Evolutionary conservation across 306 rosid genomes (phyloP).

Genomic region (Alnus glutinosa): DNA sequence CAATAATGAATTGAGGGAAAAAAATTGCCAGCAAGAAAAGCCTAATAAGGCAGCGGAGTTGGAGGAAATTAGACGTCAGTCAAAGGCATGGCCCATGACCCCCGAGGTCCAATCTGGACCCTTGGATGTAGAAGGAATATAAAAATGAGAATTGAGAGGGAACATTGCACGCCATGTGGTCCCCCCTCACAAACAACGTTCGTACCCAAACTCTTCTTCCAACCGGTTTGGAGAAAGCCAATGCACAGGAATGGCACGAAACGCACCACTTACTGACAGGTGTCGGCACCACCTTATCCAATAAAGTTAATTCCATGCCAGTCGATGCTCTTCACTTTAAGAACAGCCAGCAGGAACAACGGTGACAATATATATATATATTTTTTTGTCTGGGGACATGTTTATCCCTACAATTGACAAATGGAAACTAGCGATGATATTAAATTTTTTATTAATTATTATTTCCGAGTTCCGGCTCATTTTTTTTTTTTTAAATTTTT

Average conservation of each 20-base stretch:
- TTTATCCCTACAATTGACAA: too few relatives aligned
- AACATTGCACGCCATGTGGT: conserved; percentile 11
- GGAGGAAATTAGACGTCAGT: too few relatives aligned
- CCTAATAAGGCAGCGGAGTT: too few relatives aligned
- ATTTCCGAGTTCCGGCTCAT: too few relatives aligned
- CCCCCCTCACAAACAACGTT: background rate
- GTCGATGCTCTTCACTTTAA: too few relatives aligned
- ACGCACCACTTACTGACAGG: background rate
- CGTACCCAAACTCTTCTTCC: background rate
- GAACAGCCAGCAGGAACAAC: too few relatives aligned
- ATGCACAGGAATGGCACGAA: conserved; percentile 4
- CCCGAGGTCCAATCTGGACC: background rate
- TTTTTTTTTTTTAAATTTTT: too few relatives aligned
- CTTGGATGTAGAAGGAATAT: background rate
- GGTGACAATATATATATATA: too few relatives aligned
- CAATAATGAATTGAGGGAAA: background rate
- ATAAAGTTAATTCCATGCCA: background rate
- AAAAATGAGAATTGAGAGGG: background rate
- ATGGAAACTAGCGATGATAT: too few relatives aligned
- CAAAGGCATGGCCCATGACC: background rate
- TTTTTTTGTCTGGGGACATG: too few relatives aligned
- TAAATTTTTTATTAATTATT: too few relatives aligned
- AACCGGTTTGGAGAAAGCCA: background rate
- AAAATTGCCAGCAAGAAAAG: too few relatives aligned
- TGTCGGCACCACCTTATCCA: background rate